phyloP scores from a whole-genome alignment of 495 filamentous ascomycete genomes.

The Thermochaetoides thermophila region DNA sequence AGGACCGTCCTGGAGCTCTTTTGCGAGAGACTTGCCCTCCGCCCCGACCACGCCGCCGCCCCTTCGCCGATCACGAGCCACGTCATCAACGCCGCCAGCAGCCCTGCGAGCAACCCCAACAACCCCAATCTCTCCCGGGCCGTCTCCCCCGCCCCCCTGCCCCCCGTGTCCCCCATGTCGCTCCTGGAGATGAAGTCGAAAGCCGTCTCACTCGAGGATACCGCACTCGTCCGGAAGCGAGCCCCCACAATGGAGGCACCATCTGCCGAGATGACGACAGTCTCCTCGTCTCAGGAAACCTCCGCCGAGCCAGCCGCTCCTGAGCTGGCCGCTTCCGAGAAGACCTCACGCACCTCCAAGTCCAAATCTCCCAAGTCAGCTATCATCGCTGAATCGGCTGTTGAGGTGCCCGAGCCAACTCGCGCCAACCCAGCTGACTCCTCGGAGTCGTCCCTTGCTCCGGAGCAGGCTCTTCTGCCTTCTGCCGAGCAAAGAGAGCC shows the following conservation, averaged over 20 bases:
- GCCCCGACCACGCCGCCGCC: conserved; percentile 1
- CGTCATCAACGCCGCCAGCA: conserved; percentile 2
- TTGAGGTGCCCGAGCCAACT: too few relatives aligned
- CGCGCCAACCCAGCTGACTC: too few relatives aligned
- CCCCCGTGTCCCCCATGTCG: conserved; percentile 5
- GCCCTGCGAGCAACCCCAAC: conserved; percentile 7
- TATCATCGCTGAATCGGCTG: too few relatives aligned
- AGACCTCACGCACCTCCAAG: too few relatives aligned
- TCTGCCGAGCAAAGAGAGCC: too few relatives aligned
- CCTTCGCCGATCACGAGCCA: too few relatives aligned
- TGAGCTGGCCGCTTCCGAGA: not conserved
- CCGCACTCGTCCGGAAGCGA: conserved; percentile 6
- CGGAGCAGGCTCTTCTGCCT: too few relatives aligned
- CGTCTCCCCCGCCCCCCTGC: conserved; percentile 5
- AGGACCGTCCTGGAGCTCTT: conserved; percentile 21
- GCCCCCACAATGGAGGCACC: conserved; percentile 9
- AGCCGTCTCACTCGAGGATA: conserved; percentile 8
- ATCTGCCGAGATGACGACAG: conserved; percentile 6
- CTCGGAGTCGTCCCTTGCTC: too few relatives aligned
- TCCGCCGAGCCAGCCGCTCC: conserved; percentile 3
- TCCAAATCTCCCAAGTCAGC: too few relatives aligned
- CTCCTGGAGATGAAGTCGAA: conserved; percentile 15
- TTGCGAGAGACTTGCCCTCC: conserved; percentile 13
- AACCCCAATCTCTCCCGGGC: conserved; percentile 9
- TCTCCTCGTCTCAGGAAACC: conserved; percentile 1